A percentile compares a stretch with the other conserved stretches of the same genome.
Evolutionary conservation across 108 stramenopile genomes (phyloP).

Genomic region (Schizochytrium sp.): DNA sequence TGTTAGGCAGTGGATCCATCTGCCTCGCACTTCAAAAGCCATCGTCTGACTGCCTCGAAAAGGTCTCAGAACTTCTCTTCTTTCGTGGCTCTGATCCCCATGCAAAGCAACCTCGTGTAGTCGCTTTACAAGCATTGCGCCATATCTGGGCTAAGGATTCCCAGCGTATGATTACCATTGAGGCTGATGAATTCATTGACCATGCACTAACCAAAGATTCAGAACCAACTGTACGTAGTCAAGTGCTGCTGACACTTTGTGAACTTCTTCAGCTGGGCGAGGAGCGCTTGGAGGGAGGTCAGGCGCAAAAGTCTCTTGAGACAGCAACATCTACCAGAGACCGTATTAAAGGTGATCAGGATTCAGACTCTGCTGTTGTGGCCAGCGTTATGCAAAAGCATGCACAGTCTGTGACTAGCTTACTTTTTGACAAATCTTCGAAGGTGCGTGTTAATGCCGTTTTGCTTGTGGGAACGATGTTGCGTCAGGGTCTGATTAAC

Average conservation of each 20-base stretch:
- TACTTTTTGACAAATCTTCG: conserved; percentile 31
- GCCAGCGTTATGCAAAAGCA: conserved; percentile 32
- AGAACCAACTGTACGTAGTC: conserved; percentile 1
- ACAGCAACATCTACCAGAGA: not conserved
- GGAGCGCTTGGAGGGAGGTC: conserved; percentile 7
- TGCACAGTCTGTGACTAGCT: not conserved
- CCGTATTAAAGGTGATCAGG: conserved; percentile 42
- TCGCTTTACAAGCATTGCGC: conserved; percentile 39
- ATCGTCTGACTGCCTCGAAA: not conserved
- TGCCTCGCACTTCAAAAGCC: conserved; percentile 7
- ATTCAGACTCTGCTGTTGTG: conserved; percentile 1
- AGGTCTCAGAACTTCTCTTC: not conserved
- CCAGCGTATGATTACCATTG: not conserved
- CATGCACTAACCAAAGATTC: not conserved
- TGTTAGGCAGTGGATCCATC: conserved; percentile 26
- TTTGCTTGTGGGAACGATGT: conserved; percentile 12
- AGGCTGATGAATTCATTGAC: not conserved
- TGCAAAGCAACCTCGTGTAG: not conserved
- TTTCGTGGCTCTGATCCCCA: no score
- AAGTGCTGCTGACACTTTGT: not conserved
- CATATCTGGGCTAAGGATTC: not conserved
- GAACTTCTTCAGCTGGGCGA: conserved; percentile 35
- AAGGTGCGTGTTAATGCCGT: conserved; percentile 50
- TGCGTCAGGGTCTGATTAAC: conserved; percentile 43
- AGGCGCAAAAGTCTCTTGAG: conserved; percentile 32